Percentiles rank a stretch among this genome's conserved stretches.
Conservation (phyloP, 129 eudicot genomes). For the Heracleum sosnowskyi region DNA sequence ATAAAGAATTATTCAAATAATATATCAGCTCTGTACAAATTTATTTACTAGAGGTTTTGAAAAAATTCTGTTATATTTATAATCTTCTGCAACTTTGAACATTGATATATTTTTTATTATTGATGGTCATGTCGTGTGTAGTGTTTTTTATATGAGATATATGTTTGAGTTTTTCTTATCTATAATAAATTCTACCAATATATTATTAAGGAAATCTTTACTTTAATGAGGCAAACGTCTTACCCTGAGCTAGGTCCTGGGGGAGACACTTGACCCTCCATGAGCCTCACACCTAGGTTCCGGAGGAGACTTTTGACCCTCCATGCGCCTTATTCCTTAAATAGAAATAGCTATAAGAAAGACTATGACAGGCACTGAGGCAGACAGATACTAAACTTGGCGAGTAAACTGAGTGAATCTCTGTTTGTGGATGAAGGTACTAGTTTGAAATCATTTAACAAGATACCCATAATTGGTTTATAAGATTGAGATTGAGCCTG, state of each 20-base stretch:
- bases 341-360: background rate
- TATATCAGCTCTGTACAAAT: background rate
- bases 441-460: background rate
- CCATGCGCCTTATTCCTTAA: background rate
- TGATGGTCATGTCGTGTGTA: background rate
- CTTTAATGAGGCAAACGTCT: background rate
- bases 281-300: background rate
- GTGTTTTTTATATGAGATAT: background rate
- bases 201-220: background rate
- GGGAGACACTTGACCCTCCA: background rate
- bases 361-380: background rate
- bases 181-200: too few species aligned
- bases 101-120: background rate
- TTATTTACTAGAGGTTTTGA: background rate
- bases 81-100: background rate
- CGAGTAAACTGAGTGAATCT: background rate
- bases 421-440: background rate
- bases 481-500: background rate
- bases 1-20: too few species aligned
- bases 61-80: background rate
- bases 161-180: background rate
- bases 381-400: background rate
- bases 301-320: background rate
- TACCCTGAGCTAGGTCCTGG: background rate
- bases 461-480: background rate